Evolutionary conservation across 192 early-diverging fungal genomes (phyloP), one percentile per base, ranked within the genome.

Genomic region (Podila epigama): DNA sequence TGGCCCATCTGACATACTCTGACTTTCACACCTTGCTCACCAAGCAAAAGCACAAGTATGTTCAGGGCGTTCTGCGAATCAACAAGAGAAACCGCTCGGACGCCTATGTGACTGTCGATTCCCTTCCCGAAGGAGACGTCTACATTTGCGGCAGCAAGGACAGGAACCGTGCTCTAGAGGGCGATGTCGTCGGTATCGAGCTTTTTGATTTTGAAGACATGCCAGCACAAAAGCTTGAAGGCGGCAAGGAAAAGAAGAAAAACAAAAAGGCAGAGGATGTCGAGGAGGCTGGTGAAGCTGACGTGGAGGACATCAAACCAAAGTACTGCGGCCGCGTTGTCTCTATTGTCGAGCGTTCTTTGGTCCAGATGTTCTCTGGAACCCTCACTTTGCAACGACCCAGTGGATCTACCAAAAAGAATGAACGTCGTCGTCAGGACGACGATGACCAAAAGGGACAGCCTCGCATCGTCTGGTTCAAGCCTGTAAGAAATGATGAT

Each of bases 161-260:
- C 60, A 88, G 92, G n/a, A 96, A 96, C 77, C 85, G 95, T 40
- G 92, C 94, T 5, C 70, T 96, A 5, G 93, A 96, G 57, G 94
- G 93, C 5, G 95, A 96, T 70, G 80, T 90, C 5, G 95, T 96
- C 20, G 89, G 89, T n/a, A 81, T 96, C 4, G 73, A 87, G 60
- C 57, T 95, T 32, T 77, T 96, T 35, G 86, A 89, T 61, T 89
- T 89, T 0, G 85, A 86, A 25, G 92, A 93, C 70, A 71, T 88
- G 50, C 62, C 87, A 56, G 51, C 63, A 10, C 88, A 88, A 57
- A 81, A 89, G 72, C 61, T 81, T 50, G 83, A 87, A 53, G 85
- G 87, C 27, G 80, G 80, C 69, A 86, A 89, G 61, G 79, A 83
- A 12, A 89, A 88, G 64, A 82, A 88, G 34, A 82, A 83, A 9